phyloP scores from a whole-genome alignment of 179 eudicot species.

The Beta lomatogona region DNA sequence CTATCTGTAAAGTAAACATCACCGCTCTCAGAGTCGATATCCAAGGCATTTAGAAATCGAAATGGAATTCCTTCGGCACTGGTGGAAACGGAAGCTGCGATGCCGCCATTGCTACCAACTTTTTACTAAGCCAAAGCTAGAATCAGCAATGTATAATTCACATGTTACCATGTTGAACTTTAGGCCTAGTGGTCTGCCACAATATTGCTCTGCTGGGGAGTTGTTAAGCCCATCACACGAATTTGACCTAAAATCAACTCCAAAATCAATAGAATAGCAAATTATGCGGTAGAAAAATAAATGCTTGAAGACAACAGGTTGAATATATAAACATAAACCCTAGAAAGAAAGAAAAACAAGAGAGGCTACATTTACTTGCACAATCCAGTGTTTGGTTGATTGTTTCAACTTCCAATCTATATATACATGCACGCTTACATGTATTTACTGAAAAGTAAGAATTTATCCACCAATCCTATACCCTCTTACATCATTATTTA shows the following conservation, averaged over 20 bases:
- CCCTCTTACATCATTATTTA: no score
- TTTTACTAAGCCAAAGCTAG: neutral
- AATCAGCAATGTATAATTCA: neutral
- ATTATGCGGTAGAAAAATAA: no score
- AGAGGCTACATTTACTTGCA: no score
- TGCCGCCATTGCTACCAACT: constrained; percentile 5
- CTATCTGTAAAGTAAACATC: constrained; percentile 9
- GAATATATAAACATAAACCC: no score
- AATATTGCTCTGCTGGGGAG: constrained; percentile 8
- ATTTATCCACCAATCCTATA: no score
- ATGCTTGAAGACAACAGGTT: no score
- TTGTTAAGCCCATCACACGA: constrained; percentile 15
- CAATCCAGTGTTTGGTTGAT: no score
- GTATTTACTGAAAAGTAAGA: no score
- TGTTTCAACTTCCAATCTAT: no score
- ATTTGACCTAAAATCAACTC: neutral
- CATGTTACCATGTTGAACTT: constrained; percentile 14
- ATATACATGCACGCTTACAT: no score
- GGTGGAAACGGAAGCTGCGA: neutral
- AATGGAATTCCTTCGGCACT: constrained; percentile 10
- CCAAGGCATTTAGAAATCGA: neutral
- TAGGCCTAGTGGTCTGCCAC: constrained; percentile 28
- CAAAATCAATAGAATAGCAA: neutral
- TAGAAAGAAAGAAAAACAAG: no score
- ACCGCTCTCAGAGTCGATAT: constrained; percentile 11